Evolutionary conservation across 2,329 filamentous ascomycete species (phyloP).

Genomic region (Fusarium fujikuroi): DNA sequence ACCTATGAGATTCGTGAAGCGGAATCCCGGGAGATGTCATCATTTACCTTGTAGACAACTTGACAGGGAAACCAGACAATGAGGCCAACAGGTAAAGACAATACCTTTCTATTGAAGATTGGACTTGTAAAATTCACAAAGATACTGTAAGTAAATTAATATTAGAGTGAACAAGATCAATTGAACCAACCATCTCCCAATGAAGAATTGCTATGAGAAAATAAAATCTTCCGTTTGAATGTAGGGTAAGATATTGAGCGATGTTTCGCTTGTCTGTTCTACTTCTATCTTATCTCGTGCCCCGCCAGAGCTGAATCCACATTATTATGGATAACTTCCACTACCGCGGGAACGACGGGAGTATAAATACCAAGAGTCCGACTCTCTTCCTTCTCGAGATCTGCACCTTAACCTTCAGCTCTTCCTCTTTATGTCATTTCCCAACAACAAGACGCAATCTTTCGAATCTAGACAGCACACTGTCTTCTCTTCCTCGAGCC

Average conservation of each 20-base stretch:
- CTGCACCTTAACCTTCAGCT: not conserved
- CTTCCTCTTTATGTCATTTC: too few relatives aligned
- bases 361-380: not conserved
- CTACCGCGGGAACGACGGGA: not conserved
- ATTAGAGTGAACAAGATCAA: rapidly evolving
- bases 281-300: not conserved
- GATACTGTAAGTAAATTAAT: rapidly evolving
- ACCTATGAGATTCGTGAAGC: not conserved
- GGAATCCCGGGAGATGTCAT: rapidly evolving
- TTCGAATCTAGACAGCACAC: too few relatives aligned
- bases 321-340: not conserved
- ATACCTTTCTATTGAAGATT: too few relatives aligned
- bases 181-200: rapidly evolving
- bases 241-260: not conserved
- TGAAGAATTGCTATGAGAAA: rapidly evolving
- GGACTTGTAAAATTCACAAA: rapidly evolving
- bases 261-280: not conserved
- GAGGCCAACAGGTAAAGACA: rapidly evolving
- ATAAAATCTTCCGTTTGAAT: rapidly evolving
- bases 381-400: rapidly evolving
- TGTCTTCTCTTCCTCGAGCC: too few relatives aligned
- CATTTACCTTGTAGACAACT: rapidly evolving
- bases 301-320: not conserved
- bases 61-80: not conserved
- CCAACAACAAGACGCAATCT: rapidly evolving